Evolutionary conservation across 116 monocot genomes (phyloP).

Genomic region (Cymodocea nodosa): DNA sequence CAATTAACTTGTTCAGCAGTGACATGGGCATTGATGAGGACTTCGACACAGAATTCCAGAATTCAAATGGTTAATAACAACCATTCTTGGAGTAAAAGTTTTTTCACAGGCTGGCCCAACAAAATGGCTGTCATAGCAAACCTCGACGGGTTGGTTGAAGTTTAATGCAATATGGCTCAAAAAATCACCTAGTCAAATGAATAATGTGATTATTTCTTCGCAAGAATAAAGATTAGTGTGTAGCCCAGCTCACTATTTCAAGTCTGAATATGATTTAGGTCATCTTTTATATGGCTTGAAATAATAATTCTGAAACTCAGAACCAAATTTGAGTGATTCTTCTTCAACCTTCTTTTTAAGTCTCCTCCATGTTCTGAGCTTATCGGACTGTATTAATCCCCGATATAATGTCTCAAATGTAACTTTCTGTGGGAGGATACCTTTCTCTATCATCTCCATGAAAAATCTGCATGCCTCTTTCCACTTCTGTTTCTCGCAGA

Average conservation of each 20-base stretch:
- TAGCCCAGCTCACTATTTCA: background rate
- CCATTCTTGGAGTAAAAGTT: too few relatives aligned
- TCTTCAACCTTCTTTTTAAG: constrained; percentile 78
- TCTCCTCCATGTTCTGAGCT: constrained; percentile 91
- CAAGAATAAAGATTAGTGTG: too few relatives aligned
- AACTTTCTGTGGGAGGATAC: constrained; percentile 78
- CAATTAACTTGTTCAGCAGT: too few relatives aligned
- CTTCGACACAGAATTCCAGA: too few relatives aligned
- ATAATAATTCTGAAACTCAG: constrained; percentile 61
- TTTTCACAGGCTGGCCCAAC: too few relatives aligned
- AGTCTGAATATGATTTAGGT: background rate
- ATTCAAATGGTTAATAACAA: too few relatives aligned
- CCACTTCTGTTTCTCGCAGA: constrained; percentile 74
- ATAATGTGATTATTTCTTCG: too few relatives aligned
- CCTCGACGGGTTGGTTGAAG: too few relatives aligned
- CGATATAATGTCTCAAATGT: constrained; percentile 87
- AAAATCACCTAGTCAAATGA: too few relatives aligned
- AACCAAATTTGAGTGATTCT: constrained; percentile 64
- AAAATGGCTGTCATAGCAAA: too few relatives aligned
- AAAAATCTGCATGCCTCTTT: constrained; percentile 70
- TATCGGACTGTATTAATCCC: constrained; percentile 85
- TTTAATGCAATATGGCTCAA: too few relatives aligned
- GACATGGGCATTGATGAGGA: too few relatives aligned
- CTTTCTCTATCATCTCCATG: constrained; percentile 98
- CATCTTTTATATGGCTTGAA: constrained; percentile 81